Evolutionary conservation across 176 grass and related monocot genomes (phyloP).

Genomic region (Elymus sibiricus): DNA sequence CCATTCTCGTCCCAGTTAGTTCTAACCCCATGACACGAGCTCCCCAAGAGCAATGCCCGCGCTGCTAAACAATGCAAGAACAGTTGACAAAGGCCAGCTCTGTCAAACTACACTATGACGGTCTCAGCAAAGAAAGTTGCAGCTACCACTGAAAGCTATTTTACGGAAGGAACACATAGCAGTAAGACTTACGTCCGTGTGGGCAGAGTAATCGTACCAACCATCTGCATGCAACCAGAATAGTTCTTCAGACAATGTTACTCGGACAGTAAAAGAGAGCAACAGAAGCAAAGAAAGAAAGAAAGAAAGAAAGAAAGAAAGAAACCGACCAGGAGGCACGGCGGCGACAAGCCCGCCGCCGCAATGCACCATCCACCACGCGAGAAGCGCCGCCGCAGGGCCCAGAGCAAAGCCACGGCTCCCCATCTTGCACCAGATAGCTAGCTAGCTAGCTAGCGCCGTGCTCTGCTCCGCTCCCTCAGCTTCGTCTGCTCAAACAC

Average conservation of each 20-base stretch:
- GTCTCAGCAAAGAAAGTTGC: not conserved
- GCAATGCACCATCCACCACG: slow-evolving; percentile 33
- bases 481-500: slow-evolving; percentile 7
- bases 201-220: slow-evolving; percentile 58
- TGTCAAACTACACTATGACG: not conserved
- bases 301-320: not conserved
- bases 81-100: not conserved
- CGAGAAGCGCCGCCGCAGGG: not conserved
- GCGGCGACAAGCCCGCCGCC: slow-evolving; percentile 21
- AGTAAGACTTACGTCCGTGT: slow-evolving; percentile 54
- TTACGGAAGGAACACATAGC: too few relatives aligned
- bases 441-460: too few relatives aligned
- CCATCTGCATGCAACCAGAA: slow-evolving; percentile 32
- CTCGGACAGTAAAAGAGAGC: not conserved
- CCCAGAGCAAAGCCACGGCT: not conserved
- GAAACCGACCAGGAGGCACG: slow-evolving; percentile 44
- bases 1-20: not conserved
- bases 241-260: not conserved
- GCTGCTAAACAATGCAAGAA: slow-evolving; percentile 17
- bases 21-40: not conserved
- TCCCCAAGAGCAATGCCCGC: not conserved
- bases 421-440: not conserved
- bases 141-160: too few relatives aligned
- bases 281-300: too few relatives aligned
- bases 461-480: not conserved